Evolutionary conservation across 495 filamentous ascomycete species (phyloP), one percentile per base, ranked within the genome.

Genomic region (Annulohypoxylon maeteangense): DNA sequence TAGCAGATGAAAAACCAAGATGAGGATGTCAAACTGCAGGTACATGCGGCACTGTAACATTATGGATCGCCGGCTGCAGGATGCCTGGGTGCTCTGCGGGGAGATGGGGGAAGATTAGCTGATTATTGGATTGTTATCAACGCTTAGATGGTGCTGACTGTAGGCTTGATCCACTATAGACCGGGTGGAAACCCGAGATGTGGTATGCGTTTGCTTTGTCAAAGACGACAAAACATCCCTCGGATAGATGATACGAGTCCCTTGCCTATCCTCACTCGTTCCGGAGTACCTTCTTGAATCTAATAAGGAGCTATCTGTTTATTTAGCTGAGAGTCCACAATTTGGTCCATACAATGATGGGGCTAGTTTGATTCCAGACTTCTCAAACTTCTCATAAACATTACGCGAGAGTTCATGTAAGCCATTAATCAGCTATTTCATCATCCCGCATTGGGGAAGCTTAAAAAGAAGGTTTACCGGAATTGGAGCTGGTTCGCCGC

Each of bases 341-440:
- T 7, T 47, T 25, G 55, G 23, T 29, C 51, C 57, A 42, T 57
- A 68, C 48, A 48, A 62, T 38, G 20, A 50, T 34, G 45, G 60
- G 54, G 14, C 51, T 40, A 44, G 3, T 32, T 50, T n/a, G 40
- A 44, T 32, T 66, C 62, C 10, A 42, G n/a, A 44, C 31, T 53
- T 63, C 44, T 51, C 54, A 67, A 22, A 27, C 31, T 53, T 63
- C 51, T 51, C 64, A 67, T 72, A 72, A 72, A 50, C 59, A 62
- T 72, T 72, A 72, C 64, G 69, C 38, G 58, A 67, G 59, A 32
- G 23, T 48, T 29, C 32, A 23, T 45, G 53, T 72, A 67, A 72
- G 63, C 70, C 59, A 63, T 72, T 72, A 68, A 45, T 72, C 70
- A 72, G 70, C 70, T 55, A 70, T 57, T 44, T 32, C 40, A 63